Evolutionary conservation across 345 rosid genomes (phyloP), one percentile per base, ranked within the genome.

Genomic region (Capsella bursapastoris): DNA sequence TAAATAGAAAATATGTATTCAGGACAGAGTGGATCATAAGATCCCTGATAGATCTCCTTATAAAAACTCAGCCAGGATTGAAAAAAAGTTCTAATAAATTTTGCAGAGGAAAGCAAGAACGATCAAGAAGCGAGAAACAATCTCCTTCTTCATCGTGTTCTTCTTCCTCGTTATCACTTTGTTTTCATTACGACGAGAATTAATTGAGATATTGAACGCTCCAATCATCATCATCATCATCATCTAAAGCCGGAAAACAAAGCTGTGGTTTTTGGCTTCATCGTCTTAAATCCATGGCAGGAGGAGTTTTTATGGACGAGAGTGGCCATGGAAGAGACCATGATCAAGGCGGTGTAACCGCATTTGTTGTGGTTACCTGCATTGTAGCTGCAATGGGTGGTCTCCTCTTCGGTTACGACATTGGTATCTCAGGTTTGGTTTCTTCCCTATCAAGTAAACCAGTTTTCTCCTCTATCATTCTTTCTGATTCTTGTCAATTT

Each of bases 391-490:
- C 84, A 3, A 68, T 51, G 25, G 88, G 86, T 1, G 88, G 88
- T 57, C 66, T 84, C 0, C 75, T 84, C 45, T 82, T 78, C 13
- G 84, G 86, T 29, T 84, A 84, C 49, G 88, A 84, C 40, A 81
- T 73, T 5, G 86, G 88, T 47, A 80, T 84, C 66, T 82, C 88
- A 70, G 88, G 88, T 76, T 68, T 34, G 70, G 2, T 62, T 62
- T 53, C 70, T 69, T 76, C 4, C 52, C 5, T 0, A 3, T 25
- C 64, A 34, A 62, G 74, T 10, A 49, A 67, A 2, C 52, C 0
- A 50, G 0, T 16, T 16, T 16, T 49, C 27, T 16, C 49, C 49
- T 45, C 49, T 45, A 27, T 45, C 43, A 3, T 25, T 57, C 8
- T 56, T 31, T 55, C 6, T 64, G 8, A 7, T 63, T 65, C 15